These are phyloP conservation scores for Echria macrotheca DNA, from an alignment of 495 filamentous ascomycete genomes.

Conservation along the genomic window DNA sequence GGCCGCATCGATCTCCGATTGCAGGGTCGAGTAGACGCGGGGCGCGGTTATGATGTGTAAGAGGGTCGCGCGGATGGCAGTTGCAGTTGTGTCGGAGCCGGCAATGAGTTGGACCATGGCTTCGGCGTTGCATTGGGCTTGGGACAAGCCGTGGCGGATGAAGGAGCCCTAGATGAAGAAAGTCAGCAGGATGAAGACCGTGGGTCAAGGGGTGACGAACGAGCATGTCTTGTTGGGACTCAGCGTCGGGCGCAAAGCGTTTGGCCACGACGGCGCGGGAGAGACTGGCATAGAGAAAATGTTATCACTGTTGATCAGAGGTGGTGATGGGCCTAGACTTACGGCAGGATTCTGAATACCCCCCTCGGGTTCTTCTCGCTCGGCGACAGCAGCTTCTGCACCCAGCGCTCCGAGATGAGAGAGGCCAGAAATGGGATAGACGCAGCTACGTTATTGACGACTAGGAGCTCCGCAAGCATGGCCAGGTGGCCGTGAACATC, in stretches of 20 bases:
- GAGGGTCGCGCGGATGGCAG: conserved; percentile 48
- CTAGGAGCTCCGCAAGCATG: conserved; percentile 29
- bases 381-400: conserved; percentile 49
- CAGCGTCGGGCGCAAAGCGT: neutral
- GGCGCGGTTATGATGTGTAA: conserved; percentile 43
- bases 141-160: conserved; percentile 23
- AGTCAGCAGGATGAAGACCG: too few relatives aligned
- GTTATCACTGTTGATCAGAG: neutral
- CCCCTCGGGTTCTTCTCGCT: conserved; percentile 11
- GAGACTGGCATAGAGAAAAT: neutral
- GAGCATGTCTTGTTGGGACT: neutral
- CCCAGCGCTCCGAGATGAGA: conserved; percentile 35
- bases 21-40: too few relatives aligned
- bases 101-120: conserved; percentile 46
- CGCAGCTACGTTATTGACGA: conserved; percentile 20
- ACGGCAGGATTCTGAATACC: neutral
- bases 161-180: too few relatives aligned
- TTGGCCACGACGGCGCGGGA: neutral
- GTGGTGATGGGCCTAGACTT: neutral
- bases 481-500: conserved; percentile 47
- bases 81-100: conserved; percentile 59
- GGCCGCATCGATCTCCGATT: too few relatives aligned
- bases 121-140: conserved; percentile 30
- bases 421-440: conserved; percentile 27
- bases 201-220: too few relatives aligned